Evolutionary conservation across 441 rosid species (phyloP).

Genomic region (Macaranga tanarius): DNA sequence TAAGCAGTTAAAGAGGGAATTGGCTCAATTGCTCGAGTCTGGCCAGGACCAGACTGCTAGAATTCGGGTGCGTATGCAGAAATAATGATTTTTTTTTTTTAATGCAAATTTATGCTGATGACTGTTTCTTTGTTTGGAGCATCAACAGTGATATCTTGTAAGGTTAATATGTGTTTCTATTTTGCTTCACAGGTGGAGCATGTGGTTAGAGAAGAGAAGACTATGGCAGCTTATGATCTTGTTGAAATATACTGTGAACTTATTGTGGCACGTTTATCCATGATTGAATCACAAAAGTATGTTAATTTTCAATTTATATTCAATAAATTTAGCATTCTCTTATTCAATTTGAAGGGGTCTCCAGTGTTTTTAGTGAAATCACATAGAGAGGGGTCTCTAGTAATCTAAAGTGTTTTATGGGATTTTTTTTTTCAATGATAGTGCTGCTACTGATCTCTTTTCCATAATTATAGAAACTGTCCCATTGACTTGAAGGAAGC

Average conservation of each 20-base stretch:
- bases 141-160: no score
- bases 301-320: constrained; percentile 13
- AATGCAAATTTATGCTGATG: no score
- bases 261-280: constrained; percentile 72
- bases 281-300: constrained; percentile 89
- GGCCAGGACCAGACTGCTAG: constrained; percentile 85
- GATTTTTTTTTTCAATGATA: no score
- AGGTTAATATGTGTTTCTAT: neutral
- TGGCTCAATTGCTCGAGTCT: constrained; percentile 75
- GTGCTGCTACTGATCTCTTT: neutral
- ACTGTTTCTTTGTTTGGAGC: neutral
- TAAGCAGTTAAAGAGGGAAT: constrained; percentile 73
- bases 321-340: neutral
- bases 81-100: neutral
- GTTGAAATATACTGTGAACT: constrained; percentile 85
- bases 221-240: constrained; percentile 83
- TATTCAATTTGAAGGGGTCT: neutral
- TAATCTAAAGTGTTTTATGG: no score
- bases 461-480: constrained; percentile 53
- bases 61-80: constrained; percentile 50
- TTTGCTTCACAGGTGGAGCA: constrained; percentile 73
- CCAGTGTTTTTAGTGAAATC: neutral
- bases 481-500: constrained; percentile 93
- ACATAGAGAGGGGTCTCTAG: no score
- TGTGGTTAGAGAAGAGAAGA: constrained; percentile 93